Evolutionary conservation across 768 basidiomycete genomes (phyloP).

Genomic region (Pleurotus giganteus): DNA sequence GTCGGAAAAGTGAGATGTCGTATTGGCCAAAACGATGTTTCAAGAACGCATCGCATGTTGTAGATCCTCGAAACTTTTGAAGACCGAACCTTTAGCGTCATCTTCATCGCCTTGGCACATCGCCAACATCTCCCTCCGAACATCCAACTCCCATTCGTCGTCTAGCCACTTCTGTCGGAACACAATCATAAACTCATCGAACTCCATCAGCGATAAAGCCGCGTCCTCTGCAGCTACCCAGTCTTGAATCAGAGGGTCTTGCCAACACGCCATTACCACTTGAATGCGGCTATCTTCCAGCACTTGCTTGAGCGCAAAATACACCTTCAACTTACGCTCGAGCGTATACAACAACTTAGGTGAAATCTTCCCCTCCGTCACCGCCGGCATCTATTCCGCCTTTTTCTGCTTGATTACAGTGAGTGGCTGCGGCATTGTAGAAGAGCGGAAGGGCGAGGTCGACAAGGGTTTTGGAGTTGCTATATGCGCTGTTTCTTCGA

Average conservation of each 20-base stretch:
- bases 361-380: background rate
- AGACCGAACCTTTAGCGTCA: no score
- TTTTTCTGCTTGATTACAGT: background rate
- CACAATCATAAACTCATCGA: background rate
- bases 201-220: background rate
- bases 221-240: background rate
- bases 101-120: no score
- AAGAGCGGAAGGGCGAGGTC: background rate
- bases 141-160: background rate
- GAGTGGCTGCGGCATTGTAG: background rate
- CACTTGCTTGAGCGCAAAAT: background rate
- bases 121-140: background rate
- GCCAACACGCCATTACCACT: background rate
- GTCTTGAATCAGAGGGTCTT: background rate
- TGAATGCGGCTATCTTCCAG: background rate
- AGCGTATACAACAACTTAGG: background rate
- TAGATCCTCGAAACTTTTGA: background rate
- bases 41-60: background rate
- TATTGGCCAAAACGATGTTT: background rate
- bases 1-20: background rate
- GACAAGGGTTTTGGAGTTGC: no score
- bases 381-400: background rate
- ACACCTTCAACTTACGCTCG: background rate
- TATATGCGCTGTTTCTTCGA: no score
- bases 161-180: background rate